Evolutionary conservation across 306 rosid genomes (phyloP), one percentile per base, ranked within the genome.

Genomic region (Carpinus viminea): DNA sequence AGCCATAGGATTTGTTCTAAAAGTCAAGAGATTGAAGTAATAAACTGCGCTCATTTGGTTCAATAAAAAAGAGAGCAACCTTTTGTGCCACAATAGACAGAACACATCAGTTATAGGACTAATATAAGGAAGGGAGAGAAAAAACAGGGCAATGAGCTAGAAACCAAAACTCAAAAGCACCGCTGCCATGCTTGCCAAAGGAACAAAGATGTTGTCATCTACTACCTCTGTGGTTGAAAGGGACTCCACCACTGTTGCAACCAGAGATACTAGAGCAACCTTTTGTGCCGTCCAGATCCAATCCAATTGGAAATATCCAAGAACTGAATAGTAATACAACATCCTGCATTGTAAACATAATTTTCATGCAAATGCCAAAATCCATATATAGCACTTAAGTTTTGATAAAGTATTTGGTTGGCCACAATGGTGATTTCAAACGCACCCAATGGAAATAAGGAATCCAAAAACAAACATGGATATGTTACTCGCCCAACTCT

Each of bases 171-270:
- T 66, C 16, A 86, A 60, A 76, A 64, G 88, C 65, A 96, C 89
- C 8, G 84, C 83, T 28, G 84, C 85, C 90, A 93, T 95, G 84
- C 91, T 83, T 17, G 62, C 90, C 21, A 95, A 75, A n/a, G 97
- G 99, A 74, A 92, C 97, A 76, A 98, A 95, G 45, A 91, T 84
- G 73, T 95, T 95, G 86, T 95, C 98, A 80, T 95, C 98, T 41
- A 95, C 80, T 47, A 84, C 82, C 10, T 87, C 53, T 45, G 88
- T 74, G 62, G 83, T 85, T 21, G 99, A 93, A 48, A 95, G 94
- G 12, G 97, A 95, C 70, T 93, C 99, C 78, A 91, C 97, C 47
- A 87, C 62, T 13, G 98, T 90, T 54, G 98, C 98, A 78, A 89
- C 91, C 69, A 91, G 28, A 8, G 99, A 84, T 80, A 93, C 79